phyloP scores from a whole-genome alignment of 2,329 filamentous ascomycete species.

The Dryadomyces quercus-mongolicae region DNA sequence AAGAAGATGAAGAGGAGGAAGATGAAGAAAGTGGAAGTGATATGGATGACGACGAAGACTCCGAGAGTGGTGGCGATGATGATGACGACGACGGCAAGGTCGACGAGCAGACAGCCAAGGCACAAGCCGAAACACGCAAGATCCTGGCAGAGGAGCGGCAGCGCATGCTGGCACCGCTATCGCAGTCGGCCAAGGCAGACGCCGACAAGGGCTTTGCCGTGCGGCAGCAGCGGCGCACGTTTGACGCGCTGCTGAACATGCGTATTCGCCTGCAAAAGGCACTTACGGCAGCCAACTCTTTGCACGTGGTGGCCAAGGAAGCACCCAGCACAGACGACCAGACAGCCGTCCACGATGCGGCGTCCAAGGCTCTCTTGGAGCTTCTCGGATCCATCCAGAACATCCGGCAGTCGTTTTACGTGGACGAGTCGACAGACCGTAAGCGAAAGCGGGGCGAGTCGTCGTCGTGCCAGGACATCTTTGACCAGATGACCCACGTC shows the following conservation, averaged over 20 bases:
- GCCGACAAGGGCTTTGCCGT: constrained; percentile 78
- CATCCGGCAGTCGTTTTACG: constrained; percentile 50
- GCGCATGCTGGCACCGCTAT: constrained; percentile 46
- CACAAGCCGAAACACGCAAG: constrained; percentile 49
- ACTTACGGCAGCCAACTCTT: constrained; percentile 67
- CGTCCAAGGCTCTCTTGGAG: constrained; percentile 39
- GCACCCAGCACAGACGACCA: constrained; percentile 19
- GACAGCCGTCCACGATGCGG: constrained; percentile 65
- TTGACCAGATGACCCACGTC: constrained; percentile 55
- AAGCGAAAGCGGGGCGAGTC: constrained; percentile 32
- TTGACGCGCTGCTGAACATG: constrained; percentile 79
- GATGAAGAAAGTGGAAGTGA: constrained; percentile 28
- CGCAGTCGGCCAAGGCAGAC: constrained; percentile 60
- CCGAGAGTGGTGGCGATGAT: constrained; percentile 21
- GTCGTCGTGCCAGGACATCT: constrained; percentile 49
- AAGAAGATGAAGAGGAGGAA: constrained; percentile 23
- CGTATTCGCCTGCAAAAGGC: constrained; percentile 91
- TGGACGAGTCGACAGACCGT: constrained; percentile 30
- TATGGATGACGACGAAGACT: constrained; percentile 33
- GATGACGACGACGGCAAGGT: constrained; percentile 21
- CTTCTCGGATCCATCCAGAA: constrained; percentile 72
- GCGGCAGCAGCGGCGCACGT: constrained; percentile 71
- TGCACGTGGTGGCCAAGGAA: constrained; percentile 31
- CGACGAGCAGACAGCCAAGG: constrained; percentile 18
- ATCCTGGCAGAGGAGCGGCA: constrained; percentile 59